A percentile compares a stretch with the other conserved stretches of the same genome.
These are phyloP conservation scores for Aspergillus bertholletiae DNA, from an alignment of 495 filamentous ascomycete species.

Conservation along the genomic window DNA sequence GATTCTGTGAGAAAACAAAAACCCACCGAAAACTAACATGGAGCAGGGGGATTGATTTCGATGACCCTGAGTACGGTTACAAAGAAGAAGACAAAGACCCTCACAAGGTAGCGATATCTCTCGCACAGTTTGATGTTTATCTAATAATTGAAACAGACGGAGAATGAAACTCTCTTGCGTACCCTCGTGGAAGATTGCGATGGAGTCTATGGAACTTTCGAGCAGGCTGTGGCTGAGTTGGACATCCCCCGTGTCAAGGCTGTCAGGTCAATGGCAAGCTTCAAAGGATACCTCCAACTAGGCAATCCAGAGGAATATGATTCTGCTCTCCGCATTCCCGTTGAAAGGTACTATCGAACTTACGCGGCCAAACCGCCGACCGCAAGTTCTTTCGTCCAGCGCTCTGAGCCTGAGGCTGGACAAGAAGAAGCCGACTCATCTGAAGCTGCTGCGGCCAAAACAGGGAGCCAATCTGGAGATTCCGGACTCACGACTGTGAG, in stretches of 20 bases:
- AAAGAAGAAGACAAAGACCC: constrained; percentile 86
- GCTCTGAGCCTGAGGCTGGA: constrained; percentile 39
- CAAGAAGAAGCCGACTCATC: constrained; percentile 47
- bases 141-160: constrained; percentile 32
- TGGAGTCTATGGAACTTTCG: constrained; percentile 76
- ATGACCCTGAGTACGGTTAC: constrained; percentile 85
- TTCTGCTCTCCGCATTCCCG: constrained; percentile 75
- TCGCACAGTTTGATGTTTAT: constrained; percentile 2
- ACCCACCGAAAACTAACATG: constrained; percentile 22
- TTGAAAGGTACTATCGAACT: constrained; percentile 86
- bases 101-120: constrained; percentile 49
- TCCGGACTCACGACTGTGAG: constrained; percentile 60
- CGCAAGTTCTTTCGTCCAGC: constrained; percentile 69
- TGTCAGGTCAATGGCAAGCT: constrained; percentile 67
- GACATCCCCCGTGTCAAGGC: constrained; percentile 74
- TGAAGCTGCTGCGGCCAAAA: constrained; percentile 42
- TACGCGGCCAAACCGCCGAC: constrained; percentile 67
- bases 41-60: constrained; percentile 86
- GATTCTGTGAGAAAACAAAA: not conserved
- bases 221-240: constrained; percentile 73
- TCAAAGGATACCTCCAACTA: constrained; percentile 75
- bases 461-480: constrained; percentile 25
- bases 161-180: constrained; percentile 67
- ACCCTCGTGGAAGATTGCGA: constrained; percentile 59
- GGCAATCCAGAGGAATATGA: constrained; percentile 72